Base-by-base conservation (phyloP, 805 yeast species). In the Tetrapisispora nanseiensis region DNA sequence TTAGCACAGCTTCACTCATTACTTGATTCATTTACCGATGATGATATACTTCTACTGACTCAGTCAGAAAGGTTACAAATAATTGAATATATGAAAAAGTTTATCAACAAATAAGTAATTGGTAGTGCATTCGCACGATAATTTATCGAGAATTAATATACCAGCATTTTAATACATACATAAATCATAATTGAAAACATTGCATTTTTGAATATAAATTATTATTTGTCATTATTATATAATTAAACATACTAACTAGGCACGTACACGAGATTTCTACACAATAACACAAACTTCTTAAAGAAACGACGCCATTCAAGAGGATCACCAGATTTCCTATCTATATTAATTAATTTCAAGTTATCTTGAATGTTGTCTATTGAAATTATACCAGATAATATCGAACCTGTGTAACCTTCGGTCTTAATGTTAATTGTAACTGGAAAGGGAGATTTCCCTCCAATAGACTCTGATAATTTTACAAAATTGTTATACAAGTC, bases 261-360 rank as follows among this genome's bases (percentile, higher is more conserved):
- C 12, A 71, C 59, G 42, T 68, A 71, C 11, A 77, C 76, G 4
- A 74, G 69, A 31, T 75, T 79, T 53, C 80, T 71, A 49, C 82
- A 77, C n/a, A 71, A 54, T 10, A 74, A 57, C 1, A 80, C 72
- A 24, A 78, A 67, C 37, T 69, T 68, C 52, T 78, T 77, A 61
- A 82, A 81, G 16, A 81, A 62, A 13, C 78, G 61, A 58, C 87
- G 68, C 87, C 87, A 81, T 56, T 81, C 87, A 32, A 81, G 55
- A 0, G 87, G 86, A 59, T 81, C 86, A 0, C 83, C 85, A 28
- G 70, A 69, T 3, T 70, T 63, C 49, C 75, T 76, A 29, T 71
- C 58, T 50, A 81, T 79, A 41, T 72, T 75, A 0, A 81, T 67
- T 40, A 70, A 72, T 44, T 73, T 69, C 40, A 71, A 62, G 10